These are phyloP conservation scores for Amanita pallidorosea DNA, from an alignment of 768 basidiomycete species.

Conservation along the genomic window DNA sequence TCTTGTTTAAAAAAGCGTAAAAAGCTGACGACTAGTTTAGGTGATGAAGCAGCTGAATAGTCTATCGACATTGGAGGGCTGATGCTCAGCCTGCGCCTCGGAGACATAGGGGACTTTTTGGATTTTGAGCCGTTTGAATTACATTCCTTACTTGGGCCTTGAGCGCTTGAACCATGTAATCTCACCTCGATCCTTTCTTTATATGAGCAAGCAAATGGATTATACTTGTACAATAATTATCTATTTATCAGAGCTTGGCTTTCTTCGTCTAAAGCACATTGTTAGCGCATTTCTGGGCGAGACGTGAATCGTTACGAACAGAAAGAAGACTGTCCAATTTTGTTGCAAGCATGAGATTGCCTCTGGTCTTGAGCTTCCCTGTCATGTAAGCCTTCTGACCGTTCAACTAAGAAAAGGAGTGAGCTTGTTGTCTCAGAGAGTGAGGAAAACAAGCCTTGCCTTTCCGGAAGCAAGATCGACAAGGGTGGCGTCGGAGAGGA, in stretches of 20 bases:
- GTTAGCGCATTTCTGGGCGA: neutral
- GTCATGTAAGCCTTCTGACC: conserved; percentile 97
- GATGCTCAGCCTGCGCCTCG: conserved; percentile 69
- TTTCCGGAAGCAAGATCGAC: conserved; percentile 62
- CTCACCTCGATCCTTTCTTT: neutral
- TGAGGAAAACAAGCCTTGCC: too few relatives aligned
- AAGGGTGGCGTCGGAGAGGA: conserved; percentile 70
- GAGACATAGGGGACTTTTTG: conserved; percentile 71
- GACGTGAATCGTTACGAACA: conserved; percentile 27
- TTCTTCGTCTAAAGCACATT: conserved; percentile 23
- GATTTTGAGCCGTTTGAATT: conserved; percentile 52
- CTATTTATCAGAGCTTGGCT: conserved; percentile 29
- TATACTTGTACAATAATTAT: neutral
- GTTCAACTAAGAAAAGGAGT: conserved; percentile 43
- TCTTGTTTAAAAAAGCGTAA: too few relatives aligned
- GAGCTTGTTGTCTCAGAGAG: too few relatives aligned
- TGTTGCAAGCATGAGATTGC: conserved; percentile 90
- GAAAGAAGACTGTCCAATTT: conserved; percentile 81
- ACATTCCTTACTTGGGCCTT: neutral
- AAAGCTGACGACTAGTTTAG: conserved; percentile 22
- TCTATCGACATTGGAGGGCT: conserved; percentile 76
- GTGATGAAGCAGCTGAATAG: conserved; percentile 95
- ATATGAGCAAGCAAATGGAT: too few relatives aligned
- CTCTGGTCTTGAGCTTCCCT: conserved; percentile 85
- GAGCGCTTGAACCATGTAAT: neutral